Conservation (phyloP, 2,329 filamentous ascomycete genomes). For the Ploettnerulaceae sp. region DNA sequence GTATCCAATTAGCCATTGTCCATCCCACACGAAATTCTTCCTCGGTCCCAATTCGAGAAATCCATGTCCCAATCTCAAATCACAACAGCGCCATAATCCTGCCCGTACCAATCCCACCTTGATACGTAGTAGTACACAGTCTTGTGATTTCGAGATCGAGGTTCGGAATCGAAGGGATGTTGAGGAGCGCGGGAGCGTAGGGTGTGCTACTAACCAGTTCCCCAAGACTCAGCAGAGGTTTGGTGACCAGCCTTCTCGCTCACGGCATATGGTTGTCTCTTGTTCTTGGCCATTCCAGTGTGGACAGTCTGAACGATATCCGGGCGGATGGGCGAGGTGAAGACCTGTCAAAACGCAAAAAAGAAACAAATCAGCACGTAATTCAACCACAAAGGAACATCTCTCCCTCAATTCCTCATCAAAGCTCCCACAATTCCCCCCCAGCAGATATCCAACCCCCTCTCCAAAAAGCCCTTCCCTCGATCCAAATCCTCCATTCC, state of each 20-base stretch:
- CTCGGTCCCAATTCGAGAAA: background rate
- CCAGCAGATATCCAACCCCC: constrained; percentile 8
- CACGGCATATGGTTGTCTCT: constrained; percentile 98
- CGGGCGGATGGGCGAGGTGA: constrained; percentile 93
- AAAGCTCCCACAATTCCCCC: constrained; percentile 4
- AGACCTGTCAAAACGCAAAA: no score
- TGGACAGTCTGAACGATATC: constrained; percentile 96
- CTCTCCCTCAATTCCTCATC: background rate
- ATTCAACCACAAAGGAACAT: no score
- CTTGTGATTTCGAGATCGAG: background rate
- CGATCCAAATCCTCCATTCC: background rate
- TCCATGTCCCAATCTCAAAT: background rate
- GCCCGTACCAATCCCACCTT: background rate
- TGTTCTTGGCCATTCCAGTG: constrained; percentile 99
- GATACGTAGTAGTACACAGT: background rate
- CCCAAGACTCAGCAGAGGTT: constrained; percentile 99
- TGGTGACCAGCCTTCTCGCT: constrained; percentile 99
- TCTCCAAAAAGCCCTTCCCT: background rate
- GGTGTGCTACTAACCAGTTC: constrained; percentile 82
- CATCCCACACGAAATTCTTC: background rate
- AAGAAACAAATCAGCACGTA: no score
- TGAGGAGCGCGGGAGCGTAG: background rate
- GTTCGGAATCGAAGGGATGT: background rate
- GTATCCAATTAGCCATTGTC: constrained; percentile 26
- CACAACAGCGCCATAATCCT: background rate